Evolutionary conservation across 805 yeast species (phyloP).

Genomic region (Saturnispora bothae): DNA sequence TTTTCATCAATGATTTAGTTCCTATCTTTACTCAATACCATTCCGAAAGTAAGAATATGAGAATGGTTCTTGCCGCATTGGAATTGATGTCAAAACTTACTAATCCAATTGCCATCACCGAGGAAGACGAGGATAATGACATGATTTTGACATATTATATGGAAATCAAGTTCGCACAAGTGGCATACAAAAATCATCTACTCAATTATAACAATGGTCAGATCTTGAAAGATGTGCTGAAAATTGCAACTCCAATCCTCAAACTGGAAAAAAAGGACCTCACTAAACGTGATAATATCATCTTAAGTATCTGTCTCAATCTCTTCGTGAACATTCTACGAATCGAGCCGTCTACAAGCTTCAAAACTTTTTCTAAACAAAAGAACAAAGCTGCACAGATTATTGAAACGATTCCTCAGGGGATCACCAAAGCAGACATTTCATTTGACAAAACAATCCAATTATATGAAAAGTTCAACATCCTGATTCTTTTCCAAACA

Average conservation of each 20-base stretch:
- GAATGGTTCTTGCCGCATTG: constrained; percentile 22
- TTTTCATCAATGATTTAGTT: constrained; percentile 62
- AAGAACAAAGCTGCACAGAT: constrained; percentile 17
- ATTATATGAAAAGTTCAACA: constrained; percentile 60
- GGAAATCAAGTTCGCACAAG: constrained; percentile 55
- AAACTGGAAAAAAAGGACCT: constrained; percentile 43
- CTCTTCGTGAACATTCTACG: constrained; percentile 70
- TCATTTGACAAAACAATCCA: constrained; percentile 46
- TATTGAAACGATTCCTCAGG: constrained; percentile 40
- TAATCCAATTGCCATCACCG: constrained; percentile 64
- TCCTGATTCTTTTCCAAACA: constrained; percentile 62
- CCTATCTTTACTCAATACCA: constrained; percentile 51
- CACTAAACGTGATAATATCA: constrained; percentile 57
- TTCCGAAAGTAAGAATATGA: not conserved
- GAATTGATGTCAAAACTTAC: constrained; percentile 78
- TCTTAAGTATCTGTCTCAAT: constrained; percentile 59
- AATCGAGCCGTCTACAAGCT: constrained; percentile 54
- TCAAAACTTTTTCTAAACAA: constrained; percentile 17
- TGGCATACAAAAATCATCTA: constrained; percentile 59
- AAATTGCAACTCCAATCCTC: constrained; percentile 57
- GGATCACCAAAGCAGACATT: constrained; percentile 55
- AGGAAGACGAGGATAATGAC: constrained; percentile 40
- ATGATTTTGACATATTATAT: constrained; percentile 38
- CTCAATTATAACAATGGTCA: constrained; percentile 48
- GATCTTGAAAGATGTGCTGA: constrained; percentile 56